Conservation (phyloP, 2,329 filamentous ascomycete species). For the Chalaropsis ovoidea region DNA sequence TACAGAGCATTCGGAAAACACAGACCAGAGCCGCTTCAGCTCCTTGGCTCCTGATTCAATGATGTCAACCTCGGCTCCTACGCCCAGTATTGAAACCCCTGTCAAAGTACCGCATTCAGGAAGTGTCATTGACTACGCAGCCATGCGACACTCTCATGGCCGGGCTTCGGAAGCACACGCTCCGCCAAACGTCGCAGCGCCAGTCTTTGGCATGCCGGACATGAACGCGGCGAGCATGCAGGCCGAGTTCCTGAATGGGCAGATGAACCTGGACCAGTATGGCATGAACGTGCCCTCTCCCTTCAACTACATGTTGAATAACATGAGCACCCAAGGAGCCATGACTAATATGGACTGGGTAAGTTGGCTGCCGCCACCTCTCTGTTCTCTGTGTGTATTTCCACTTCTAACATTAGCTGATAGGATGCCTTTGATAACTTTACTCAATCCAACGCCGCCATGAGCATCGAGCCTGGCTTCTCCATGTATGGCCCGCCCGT, state of each 20-base stretch:
- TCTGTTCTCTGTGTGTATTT: background rate
- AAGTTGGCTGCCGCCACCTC: conserved; percentile 29
- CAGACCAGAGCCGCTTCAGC: background rate
- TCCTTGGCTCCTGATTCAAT: background rate
- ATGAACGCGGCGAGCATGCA: background rate
- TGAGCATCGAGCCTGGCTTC: conserved; percentile 19
- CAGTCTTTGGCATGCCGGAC: background rate
- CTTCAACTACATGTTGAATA: conserved; percentile 41
- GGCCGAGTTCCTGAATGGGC: background rate
- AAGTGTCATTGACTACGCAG: background rate
- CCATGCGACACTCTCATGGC: background rate
- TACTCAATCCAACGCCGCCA: conserved; percentile 35
- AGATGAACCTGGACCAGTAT: background rate
- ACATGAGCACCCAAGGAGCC: conserved; percentile 32
- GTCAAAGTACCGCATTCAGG: background rate
- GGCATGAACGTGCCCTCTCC: background rate
- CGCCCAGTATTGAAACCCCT: background rate
- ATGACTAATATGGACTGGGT: conserved; percentile 42
- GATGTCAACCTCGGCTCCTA: background rate
- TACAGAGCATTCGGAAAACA: background rate
- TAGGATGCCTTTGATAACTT: conserved; percentile 50
- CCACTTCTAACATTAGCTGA: conserved; percentile 6
- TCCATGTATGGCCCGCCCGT: background rate
- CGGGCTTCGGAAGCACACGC: no score
- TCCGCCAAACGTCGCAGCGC: background rate